Evolutionary conservation across 768 basidiomycete genomes (phyloP).

Genomic region (Podaxis carcinomalis): DNA sequence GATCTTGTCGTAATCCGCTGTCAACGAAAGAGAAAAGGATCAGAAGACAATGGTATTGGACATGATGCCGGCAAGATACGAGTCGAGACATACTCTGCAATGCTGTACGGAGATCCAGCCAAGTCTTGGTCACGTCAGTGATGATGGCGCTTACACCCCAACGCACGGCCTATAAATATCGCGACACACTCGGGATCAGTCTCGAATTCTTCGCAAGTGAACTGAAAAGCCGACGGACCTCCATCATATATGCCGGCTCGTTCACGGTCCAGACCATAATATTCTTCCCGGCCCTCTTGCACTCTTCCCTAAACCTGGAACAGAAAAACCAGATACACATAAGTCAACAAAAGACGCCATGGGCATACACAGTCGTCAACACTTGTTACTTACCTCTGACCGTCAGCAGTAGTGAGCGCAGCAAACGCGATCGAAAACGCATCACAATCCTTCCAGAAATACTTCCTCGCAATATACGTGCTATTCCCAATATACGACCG

Average conservation of each 20-base stretch:
- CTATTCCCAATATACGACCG: constrained; percentile 83
- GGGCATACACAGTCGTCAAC: neutral
- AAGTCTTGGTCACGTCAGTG: constrained; percentile 68
- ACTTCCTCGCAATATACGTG: constrained; percentile 67
- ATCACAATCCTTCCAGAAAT: constrained; percentile 86
- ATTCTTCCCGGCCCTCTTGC: constrained; percentile 73
- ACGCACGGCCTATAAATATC: constrained; percentile 53
- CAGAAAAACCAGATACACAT: constrained; percentile 6
- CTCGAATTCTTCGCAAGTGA: neutral
- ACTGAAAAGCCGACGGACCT: constrained; percentile 41
- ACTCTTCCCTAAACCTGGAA: constrained; percentile 73
- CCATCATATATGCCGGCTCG: constrained; percentile 82
- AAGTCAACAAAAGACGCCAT: neutral
- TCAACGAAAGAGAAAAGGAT: neutral
- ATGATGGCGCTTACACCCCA: constrained; percentile 80
- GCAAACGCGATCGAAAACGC: constrained; percentile 84
- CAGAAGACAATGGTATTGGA: neutral
- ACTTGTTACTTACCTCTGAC: constrained; percentile 50
- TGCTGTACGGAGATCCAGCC: constrained; percentile 58
- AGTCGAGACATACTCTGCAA: constrained; percentile 43
- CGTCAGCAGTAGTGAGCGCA: constrained; percentile 66
- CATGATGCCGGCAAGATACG: neutral
- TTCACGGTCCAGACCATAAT: constrained; percentile 98
- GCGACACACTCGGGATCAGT: neutral
- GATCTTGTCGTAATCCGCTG: constrained; percentile 67